A percentile compares a stretch with the other conserved stretches of the same genome.
phyloP scores from a whole-genome alignment of 257 asterid species.

The Capsicum pubescens region DNA sequence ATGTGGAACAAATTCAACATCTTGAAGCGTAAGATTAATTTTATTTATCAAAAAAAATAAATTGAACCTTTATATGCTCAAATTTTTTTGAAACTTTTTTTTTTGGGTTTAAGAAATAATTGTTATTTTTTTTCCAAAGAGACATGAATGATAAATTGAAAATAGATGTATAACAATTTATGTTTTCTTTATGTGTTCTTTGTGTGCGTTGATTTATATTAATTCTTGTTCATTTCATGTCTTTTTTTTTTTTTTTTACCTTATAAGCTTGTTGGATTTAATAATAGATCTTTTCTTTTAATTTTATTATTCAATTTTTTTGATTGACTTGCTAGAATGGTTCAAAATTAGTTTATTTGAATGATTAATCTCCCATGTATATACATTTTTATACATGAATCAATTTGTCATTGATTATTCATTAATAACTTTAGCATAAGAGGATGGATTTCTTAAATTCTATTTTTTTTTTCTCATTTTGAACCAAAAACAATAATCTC shows the following conservation, averaged over 20 bases:
- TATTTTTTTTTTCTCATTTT: neutral
- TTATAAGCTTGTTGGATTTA: neutral
- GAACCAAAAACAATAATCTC: neutral
- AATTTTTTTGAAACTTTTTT: neutral
- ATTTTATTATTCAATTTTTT: neutral
- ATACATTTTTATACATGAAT: neutral
- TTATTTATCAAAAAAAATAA: neutral
- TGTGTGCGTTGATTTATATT: neutral
- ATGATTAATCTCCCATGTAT: neutral
- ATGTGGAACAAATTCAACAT: slow-evolving; percentile 60
- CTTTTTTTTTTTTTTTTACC: neutral
- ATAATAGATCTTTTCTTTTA: neutral
- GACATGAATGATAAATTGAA: neutral
- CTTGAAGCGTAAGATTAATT: slow-evolving; percentile 65
- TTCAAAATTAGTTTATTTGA: neutral
- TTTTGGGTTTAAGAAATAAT: neutral
- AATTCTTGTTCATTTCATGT: neutral
- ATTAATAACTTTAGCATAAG: neutral
- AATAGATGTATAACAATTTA: neutral
- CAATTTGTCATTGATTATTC: neutral
- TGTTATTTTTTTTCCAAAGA: slow-evolving; percentile 10
- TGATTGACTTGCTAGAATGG: slow-evolving; percentile 11
- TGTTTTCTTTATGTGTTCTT: neutral
- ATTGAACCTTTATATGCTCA: neutral
- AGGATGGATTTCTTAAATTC: neutral